Conservation (phyloP, 768 basidiomycete species). For the Psilocybe tampanensis region DNA sequence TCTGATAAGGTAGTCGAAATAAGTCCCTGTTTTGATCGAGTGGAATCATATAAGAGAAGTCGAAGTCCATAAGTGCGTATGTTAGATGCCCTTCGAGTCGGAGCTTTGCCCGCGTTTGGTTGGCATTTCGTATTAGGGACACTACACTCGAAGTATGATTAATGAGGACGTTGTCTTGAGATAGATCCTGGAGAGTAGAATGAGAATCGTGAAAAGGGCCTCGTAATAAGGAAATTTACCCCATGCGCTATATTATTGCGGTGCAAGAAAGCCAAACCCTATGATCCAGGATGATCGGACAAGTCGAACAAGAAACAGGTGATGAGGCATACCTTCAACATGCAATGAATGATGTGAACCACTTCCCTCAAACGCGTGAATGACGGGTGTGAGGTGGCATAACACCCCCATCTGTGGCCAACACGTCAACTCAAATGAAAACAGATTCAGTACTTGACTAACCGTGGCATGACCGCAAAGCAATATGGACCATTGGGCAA, state of each 20-base stretch:
- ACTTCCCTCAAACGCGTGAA: conserved; percentile 8
- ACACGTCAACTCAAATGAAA: too few relatives aligned
- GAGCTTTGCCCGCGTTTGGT: not conserved
- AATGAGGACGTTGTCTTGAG: conserved; percentile 18
- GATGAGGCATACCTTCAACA: conserved; percentile 19
- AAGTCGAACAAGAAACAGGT: not conserved
- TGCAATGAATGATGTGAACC: conserved; percentile 16
- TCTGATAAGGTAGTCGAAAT: conserved; percentile 13
- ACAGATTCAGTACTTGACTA: too few relatives aligned
- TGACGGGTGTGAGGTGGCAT: not conserved
- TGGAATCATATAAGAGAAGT: conserved; percentile 20
- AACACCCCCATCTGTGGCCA: conserved; percentile 2
- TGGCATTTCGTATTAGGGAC: not conserved
- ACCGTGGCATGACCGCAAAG: conserved; percentile 33
- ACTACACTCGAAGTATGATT: conserved; percentile 15
- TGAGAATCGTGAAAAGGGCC: not conserved
- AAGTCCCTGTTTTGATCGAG: not conserved
- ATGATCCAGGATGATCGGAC: not conserved
- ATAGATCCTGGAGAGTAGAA: conserved; percentile 10
- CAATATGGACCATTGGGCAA: conserved; percentile 19
- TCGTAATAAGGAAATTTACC: conserved; percentile 3
- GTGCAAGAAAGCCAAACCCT: conserved; percentile 24
- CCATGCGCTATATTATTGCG: conserved; percentile 23
- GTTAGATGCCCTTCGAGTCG: conserved; percentile 12
- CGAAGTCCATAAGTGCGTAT: conserved; percentile 27